Percentiles rank a stretch among this genome's conserved stretches.
phyloP scores from a whole-genome alignment of 2,329 filamentous ascomycete genomes.

The Nigrospora oryzae region DNA sequence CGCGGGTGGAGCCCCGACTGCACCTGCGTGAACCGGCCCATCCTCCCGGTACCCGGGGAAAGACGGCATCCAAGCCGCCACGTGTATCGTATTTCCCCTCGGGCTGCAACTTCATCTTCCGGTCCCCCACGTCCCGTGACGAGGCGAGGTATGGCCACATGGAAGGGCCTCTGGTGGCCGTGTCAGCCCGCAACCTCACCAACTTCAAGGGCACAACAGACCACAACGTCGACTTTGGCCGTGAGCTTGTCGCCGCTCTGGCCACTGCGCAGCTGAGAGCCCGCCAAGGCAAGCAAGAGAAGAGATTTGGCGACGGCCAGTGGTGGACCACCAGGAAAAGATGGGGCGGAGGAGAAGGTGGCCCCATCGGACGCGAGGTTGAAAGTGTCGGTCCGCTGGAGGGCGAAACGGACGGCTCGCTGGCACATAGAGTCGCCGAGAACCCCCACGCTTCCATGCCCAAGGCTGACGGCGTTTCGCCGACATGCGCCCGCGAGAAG shows the following conservation, averaged over 20 bases:
- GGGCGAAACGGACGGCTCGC: conserved; percentile 35
- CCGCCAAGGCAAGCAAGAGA: conserved; percentile 47
- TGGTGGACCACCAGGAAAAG: conserved; percentile 55
- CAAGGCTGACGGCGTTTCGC: not conserved
- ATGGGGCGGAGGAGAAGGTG: conserved; percentile 56
- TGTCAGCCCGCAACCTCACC: conserved; percentile 48
- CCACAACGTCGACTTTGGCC: conserved; percentile 51
- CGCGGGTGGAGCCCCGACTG: conserved; percentile 51
- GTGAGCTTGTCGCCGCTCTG: conserved; percentile 52
- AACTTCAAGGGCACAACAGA: conserved; percentile 43
- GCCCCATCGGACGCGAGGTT: conserved; percentile 53
- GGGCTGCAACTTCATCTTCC: conserved; percentile 51
- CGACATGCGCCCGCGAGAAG: not conserved
- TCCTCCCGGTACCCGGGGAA: not conserved
- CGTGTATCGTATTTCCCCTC: conserved; percentile 46
- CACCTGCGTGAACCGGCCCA: conserved; percentile 31
- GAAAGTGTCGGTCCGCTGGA: conserved; percentile 33
- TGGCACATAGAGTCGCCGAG: not conserved
- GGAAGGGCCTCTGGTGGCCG: conserved; percentile 53
- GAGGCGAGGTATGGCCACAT: conserved; percentile 50
- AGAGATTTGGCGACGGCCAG: conserved; percentile 45
- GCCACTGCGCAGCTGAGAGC: conserved; percentile 56
- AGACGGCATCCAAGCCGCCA: not conserved
- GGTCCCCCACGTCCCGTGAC: conserved; percentile 50
- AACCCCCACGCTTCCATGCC: not conserved